These are phyloP conservation scores for Vitis cinerea DNA, from an alignment of 164 flowering plant species.

Conservation along the genomic window DNA sequence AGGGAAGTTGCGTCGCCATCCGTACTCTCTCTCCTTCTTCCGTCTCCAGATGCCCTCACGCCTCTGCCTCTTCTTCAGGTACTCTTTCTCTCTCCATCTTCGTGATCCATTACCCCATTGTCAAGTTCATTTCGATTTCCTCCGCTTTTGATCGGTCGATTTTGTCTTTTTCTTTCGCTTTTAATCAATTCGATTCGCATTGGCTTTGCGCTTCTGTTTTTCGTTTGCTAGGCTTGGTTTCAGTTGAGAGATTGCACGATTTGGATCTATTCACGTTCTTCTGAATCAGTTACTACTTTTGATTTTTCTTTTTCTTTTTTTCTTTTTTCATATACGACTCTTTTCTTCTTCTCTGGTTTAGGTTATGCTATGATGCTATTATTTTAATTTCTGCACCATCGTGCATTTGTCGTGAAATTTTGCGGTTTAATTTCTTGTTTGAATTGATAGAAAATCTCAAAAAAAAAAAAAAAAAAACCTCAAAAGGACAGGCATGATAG, in stretches of 20 bases:
- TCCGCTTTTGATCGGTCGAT: no score
- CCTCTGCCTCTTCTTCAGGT: conserved; percentile 37
- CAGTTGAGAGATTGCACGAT: background rate
- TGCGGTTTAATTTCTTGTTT: no score
- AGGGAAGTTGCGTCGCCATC: conserved; percentile 36
- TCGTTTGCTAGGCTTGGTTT: background rate
- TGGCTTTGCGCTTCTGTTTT: background rate
- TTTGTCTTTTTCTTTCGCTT: no score
- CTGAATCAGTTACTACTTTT: no score
- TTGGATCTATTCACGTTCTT: background rate
- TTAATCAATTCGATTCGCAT: background rate
- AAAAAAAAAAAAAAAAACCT: background rate
- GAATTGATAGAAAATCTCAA: no score
- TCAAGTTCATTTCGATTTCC: background rate
- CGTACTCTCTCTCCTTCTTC: conserved; percentile 37
- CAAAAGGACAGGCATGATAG: background rate
- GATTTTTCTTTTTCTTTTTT: no score
- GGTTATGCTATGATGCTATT: no score
- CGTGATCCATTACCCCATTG: background rate
- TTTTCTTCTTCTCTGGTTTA: no score
- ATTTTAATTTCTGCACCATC: no score
- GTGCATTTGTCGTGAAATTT: no score
- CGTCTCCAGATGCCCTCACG: conserved; percentile 31
- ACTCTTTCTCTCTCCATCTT: conserved; percentile 7
- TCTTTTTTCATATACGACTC: no score